These are phyloP conservation scores for Endotrypanum monterogeii DNA, from an alignment of 208 protist genomes.

Conservation along the genomic window DNA sequence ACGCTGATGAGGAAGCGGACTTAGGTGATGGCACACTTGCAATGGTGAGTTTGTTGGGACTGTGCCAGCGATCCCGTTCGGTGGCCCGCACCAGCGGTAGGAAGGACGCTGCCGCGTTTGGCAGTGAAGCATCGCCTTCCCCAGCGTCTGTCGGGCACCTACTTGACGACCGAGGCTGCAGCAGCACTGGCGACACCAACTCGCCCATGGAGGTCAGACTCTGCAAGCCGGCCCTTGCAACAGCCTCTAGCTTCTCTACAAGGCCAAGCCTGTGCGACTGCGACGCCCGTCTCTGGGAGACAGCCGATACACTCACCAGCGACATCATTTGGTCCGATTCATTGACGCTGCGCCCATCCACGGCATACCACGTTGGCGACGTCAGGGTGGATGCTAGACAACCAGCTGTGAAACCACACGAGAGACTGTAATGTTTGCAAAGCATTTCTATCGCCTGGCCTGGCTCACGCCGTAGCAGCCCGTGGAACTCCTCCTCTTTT, in stretches of 20 bases:
- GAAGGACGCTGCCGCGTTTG: constrained; percentile 12
- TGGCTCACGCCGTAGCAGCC: constrained; percentile 47
- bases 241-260: constrained; percentile 16
- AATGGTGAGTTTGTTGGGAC: constrained; percentile 22
- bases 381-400: background rate
- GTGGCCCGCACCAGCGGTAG: constrained; percentile 22
- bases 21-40: constrained; percentile 13
- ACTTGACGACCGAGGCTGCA: background rate
- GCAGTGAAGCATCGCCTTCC: constrained; percentile 2
- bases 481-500: constrained; percentile 41
- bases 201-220: background rate
- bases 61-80: constrained; percentile 32
- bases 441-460: constrained; percentile 56
- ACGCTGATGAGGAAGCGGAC: background rate
- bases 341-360: constrained; percentile 20
- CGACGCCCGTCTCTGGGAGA: constrained; percentile 12
- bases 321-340: constrained; percentile 15
- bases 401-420: constrained; percentile 6
- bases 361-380: constrained; percentile 5
- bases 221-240: constrained; percentile 8
- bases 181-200: background rate
- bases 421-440: constrained; percentile 43
- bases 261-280: constrained; percentile 9
- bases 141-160: background rate
- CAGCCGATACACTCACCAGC: background rate